phyloP scores from a whole-genome alignment of 2,329 filamentous ascomycete genomes.

The Aureobasidium sp. region DNA sequence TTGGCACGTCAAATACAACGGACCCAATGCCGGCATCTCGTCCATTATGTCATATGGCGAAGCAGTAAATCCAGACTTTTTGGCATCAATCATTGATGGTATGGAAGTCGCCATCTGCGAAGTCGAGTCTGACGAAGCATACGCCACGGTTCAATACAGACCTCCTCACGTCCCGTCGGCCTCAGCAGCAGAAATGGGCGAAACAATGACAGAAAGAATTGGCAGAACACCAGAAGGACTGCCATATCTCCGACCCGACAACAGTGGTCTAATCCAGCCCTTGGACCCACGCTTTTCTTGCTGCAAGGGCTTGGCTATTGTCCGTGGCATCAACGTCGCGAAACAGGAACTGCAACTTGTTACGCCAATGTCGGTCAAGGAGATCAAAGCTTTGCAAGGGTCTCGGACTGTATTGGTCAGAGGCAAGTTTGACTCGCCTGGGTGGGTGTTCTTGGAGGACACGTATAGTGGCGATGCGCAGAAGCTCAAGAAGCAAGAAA shows the following conservation, averaged over 20 bases:
- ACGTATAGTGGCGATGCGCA: conserved; percentile 37
- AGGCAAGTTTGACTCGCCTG: conserved; percentile 61
- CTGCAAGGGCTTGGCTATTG: conserved; percentile 57
- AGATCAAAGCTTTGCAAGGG: conserved; percentile 29
- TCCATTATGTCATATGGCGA: conserved; percentile 64
- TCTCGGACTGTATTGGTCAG: conserved; percentile 56
- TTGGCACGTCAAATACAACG: conserved; percentile 55
- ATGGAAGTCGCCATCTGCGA: conserved; percentile 61
- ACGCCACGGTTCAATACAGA: conserved; percentile 6
- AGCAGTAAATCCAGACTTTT: conserved; percentile 50
- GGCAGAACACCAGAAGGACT: conserved; percentile 46
- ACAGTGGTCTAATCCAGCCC: conserved; percentile 39
- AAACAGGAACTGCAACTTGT: conserved; percentile 55
- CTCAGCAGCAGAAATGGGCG: neutral
- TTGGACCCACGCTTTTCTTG: conserved; percentile 55
- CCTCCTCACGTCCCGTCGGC: neutral
- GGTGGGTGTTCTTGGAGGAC: conserved; percentile 64
- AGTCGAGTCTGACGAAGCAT: conserved; percentile 42
- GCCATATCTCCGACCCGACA: conserved; percentile 54
- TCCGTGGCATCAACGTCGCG: conserved; percentile 60
- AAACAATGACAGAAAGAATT: conserved; percentile 25
- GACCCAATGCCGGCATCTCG: conserved; percentile 47
- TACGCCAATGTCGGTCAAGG: conserved; percentile 47
- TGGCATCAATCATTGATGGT: conserved; percentile 63
- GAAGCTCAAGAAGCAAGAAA: conserved; percentile 14